Evolutionary conservation across 306 rosid genomes (phyloP).

Genomic region (Cucurbita pepo): DNA sequence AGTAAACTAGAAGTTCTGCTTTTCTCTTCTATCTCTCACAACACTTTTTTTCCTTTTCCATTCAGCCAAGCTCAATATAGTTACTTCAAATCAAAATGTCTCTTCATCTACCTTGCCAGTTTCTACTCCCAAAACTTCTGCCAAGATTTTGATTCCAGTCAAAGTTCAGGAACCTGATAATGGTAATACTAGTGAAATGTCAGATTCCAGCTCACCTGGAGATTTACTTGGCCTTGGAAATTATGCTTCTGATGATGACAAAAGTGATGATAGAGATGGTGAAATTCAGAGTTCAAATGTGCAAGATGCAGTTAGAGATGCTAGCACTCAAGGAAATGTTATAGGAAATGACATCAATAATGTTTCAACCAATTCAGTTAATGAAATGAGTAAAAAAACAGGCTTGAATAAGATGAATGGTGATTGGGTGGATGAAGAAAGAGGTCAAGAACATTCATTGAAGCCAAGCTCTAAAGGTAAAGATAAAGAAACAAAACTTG

Average conservation of each 20-base stretch:
- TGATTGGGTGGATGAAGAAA: slow-evolving; percentile 19
- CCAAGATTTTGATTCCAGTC: slow-evolving; percentile 48
- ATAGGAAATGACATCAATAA: slow-evolving; percentile 21
- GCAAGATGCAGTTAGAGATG: slow-evolving; percentile 24
- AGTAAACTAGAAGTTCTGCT: not conserved
- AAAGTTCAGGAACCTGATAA: slow-evolving; percentile 41
- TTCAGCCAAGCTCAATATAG: slow-evolving; percentile 25
- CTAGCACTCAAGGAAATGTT: slow-evolving; percentile 19
- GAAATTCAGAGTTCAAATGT: slow-evolving; percentile 39
- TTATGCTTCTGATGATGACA: slow-evolving; percentile 71
- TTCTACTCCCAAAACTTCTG: slow-evolving; percentile 40
- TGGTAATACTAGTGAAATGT: slow-evolving; percentile 33
- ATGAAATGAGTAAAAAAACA: not conserved
- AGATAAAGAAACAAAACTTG: slow-evolving; percentile 17
- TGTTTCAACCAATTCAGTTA: slow-evolving; percentile 18
- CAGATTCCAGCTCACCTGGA: slow-evolving; percentile 58
- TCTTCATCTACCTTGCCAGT: slow-evolving; percentile 29
- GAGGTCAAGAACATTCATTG: slow-evolving; percentile 22
- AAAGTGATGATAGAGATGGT: slow-evolving; percentile 33
- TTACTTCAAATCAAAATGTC: slow-evolving; percentile 28
- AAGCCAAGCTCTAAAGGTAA: slow-evolving; percentile 22
- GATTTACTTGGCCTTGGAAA: slow-evolving; percentile 88
- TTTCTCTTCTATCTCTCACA: not conserved
- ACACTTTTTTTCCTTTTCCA: not conserved
- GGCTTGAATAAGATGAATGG: slow-evolving; percentile 16